Conservation (phyloP, 805 yeast genomes). For the Kluyveromyces siamensis region DNA sequence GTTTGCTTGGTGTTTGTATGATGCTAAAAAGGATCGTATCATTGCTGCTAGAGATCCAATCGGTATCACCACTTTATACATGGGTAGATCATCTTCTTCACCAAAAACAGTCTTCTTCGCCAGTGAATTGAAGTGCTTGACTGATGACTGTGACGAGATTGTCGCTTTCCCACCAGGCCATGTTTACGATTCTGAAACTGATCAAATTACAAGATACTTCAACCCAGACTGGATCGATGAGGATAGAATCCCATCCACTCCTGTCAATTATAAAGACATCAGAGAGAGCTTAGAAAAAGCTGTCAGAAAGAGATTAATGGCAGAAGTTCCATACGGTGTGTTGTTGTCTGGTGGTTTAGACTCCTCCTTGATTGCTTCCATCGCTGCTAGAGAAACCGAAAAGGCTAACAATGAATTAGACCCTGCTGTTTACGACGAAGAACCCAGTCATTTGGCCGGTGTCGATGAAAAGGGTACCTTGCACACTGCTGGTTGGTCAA, state of each 20-base stretch:
- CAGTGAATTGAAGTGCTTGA: constrained; percentile 86
- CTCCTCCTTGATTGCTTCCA: constrained; percentile 91
- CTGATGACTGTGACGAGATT: constrained; percentile 91
- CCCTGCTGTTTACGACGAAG: constrained; percentile 41
- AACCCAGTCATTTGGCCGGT: constrained; percentile 74
- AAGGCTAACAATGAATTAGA: constrained; percentile 42
- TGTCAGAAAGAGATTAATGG: constrained; percentile 98
- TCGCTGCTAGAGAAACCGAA: constrained; percentile 92
- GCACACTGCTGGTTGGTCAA: constrained; percentile 66
- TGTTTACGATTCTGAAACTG: constrained; percentile 86
- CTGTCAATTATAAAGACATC: constrained; percentile 61
- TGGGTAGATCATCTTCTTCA: constrained; percentile 65
- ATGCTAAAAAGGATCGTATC: constrained; percentile 73
- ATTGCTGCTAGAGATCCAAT: constrained; percentile 98
- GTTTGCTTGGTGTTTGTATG: constrained; percentile 94
- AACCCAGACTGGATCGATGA: constrained; percentile 94
- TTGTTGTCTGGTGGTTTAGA: constrained; percentile 95
- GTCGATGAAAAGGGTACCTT: constrained; percentile 83
- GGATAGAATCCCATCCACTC: constrained; percentile 59
- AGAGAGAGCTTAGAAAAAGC: constrained; percentile 84
- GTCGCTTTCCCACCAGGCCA: constrained; percentile 98
- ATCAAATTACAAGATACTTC: constrained; percentile 78
- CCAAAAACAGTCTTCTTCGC: constrained; percentile 85
- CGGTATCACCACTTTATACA: constrained; percentile 92
- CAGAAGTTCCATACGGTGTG: constrained; percentile 99